These are phyloP conservation scores for Speleostelium caveatum DNA, from an alignment of 78 protist species.

Conservation along the genomic window DNA sequence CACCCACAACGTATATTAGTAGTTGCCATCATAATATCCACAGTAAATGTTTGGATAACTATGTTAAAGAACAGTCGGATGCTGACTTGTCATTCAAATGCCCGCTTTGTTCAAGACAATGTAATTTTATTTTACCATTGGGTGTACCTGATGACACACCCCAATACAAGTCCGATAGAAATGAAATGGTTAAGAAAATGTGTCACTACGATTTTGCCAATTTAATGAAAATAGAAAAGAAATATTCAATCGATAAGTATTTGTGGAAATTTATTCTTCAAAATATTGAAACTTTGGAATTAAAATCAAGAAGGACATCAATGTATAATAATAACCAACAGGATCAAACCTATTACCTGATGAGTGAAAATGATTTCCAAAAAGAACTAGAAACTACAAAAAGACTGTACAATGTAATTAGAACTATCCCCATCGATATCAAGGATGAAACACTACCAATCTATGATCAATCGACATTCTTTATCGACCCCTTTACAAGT, in stretches of 20 bases:
- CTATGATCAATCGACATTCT: constrained; percentile 5
- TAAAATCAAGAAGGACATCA: constrained; percentile 46
- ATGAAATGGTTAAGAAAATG: neutral
- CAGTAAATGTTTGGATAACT: constrained; percentile 35
- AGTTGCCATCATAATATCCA: constrained; percentile 62
- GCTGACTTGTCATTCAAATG: constrained; percentile 63
- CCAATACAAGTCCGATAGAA: neutral
- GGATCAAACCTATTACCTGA: constrained; percentile 10
- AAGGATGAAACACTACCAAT: constrained; percentile 24
- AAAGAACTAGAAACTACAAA: constrained; percentile 43
- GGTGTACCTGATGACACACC: neutral
- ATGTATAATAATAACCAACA: neutral
- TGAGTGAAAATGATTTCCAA: constrained; percentile 41
- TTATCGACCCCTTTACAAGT: constrained; percentile 55
- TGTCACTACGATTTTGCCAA: constrained; percentile 66
- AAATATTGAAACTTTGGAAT: constrained; percentile 44
- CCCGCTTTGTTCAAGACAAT: constrained; percentile 49
- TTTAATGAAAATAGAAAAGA: no score
- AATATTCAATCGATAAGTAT: constrained; percentile 21
- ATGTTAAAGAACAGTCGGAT: neutral
- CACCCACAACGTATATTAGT: constrained; percentile 45
- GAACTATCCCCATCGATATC: neutral
- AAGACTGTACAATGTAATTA: constrained; percentile 20
- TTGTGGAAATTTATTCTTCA: constrained; percentile 54
- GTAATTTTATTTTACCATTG: constrained; percentile 41